phyloP scores from a whole-genome alignment of 169 alveolate species.

The Blepharisma undulans region DNA sequence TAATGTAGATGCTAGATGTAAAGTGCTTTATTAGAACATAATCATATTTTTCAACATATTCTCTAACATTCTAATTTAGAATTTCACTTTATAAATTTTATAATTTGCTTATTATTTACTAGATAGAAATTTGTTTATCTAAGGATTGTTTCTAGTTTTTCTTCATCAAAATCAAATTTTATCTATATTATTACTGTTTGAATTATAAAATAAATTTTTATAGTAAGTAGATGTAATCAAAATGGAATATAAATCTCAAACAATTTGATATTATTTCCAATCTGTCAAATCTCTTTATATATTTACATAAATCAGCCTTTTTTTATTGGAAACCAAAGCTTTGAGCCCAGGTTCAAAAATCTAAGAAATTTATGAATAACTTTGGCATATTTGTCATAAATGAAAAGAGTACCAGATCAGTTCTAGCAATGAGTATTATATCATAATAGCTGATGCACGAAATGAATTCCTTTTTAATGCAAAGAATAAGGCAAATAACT shows the following conservation, averaged over 20 bases:
- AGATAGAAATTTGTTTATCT: no score
- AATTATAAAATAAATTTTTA: no score
- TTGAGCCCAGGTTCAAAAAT: not conserved
- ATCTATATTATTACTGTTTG: not conserved
- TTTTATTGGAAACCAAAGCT: not conserved
- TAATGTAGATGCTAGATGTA: no score
- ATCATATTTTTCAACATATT: no score
- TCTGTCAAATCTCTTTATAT: not conserved
- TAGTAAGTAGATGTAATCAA: not conserved
- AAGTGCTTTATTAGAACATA: no score
- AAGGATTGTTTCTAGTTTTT: no score
- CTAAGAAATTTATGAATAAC: not conserved
- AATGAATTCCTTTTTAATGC: not conserved
- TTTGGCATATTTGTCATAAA: not conserved
- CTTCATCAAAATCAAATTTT: no score
- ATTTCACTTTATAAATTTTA: no score
- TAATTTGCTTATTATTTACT: no score
- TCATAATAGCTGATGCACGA: not conserved
- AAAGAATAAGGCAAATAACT: no score
- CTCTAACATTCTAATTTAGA: no score
- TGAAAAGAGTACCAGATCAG: not conserved
- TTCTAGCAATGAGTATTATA: not conserved
- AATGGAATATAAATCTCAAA: not conserved
- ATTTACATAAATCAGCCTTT: not conserved
- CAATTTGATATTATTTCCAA: not conserved